A percentile compares a stretch with the other conserved stretches of the same genome.
Conservation (phyloP, 2,329 filamentous ascomycete genomes). For the Tolypocladium ovalisporum region DNA sequence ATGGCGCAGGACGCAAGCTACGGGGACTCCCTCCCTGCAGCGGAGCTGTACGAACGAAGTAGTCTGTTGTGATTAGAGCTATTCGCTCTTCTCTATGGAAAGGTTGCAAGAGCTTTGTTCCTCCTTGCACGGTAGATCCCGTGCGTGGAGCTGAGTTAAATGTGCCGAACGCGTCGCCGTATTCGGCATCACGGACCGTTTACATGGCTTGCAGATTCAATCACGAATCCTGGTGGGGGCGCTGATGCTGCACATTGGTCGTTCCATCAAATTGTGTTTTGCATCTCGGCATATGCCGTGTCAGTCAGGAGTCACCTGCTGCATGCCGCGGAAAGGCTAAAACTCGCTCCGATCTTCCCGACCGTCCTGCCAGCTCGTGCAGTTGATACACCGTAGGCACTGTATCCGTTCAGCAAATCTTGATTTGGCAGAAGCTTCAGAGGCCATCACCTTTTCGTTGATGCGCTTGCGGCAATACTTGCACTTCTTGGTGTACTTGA, state of each 20-base stretch:
- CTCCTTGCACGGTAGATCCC: neutral
- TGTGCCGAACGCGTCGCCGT: no score
- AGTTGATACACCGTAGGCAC: slow-evolving; percentile 35
- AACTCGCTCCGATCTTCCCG: slow-evolving; percentile 26
- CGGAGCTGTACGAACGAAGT: neutral
- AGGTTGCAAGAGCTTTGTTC: neutral
- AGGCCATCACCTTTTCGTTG: slow-evolving; percentile 43
- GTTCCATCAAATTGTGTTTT: no score
- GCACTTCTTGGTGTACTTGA: slow-evolving; percentile 60
- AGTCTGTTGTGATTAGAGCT: neutral
- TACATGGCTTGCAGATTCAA: neutral
- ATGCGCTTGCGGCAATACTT: slow-evolving; percentile 55
- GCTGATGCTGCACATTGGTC: neutral
- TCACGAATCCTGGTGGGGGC: neutral
- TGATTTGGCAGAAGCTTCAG: neutral
- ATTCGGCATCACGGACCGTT: neutral
- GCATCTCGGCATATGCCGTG: neutral
- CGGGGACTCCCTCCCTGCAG: neutral
- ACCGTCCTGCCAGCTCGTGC: slow-evolving; percentile 41
- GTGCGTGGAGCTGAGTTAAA: no score
- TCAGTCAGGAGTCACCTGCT: neutral
- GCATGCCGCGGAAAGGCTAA: neutral
- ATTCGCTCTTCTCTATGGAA: neutral
- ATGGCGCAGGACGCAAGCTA: neutral
- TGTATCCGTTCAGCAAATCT: slow-evolving; percentile 6